Conservation (phyloP, 1,284 basidiomycete genomes). For the Gymnopus androsaceus region DNA sequence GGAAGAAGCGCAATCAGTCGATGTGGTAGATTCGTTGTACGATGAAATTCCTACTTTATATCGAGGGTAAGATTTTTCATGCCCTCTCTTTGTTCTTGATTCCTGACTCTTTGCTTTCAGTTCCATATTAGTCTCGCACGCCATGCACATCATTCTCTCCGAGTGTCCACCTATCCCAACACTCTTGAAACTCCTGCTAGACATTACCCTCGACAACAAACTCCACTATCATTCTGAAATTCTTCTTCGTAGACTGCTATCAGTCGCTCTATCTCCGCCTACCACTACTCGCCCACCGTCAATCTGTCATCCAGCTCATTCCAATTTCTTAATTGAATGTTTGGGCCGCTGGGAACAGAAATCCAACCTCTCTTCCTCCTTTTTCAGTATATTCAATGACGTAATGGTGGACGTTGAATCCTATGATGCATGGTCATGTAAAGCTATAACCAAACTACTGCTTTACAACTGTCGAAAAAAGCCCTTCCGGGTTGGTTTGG, state of each 20-base stretch:
- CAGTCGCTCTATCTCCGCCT: slow-evolving; percentile 35
- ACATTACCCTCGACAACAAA: slow-evolving; percentile 42
- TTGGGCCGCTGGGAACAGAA: slow-evolving; percentile 36
- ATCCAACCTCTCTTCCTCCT: slow-evolving; percentile 28
- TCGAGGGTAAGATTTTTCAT: slow-evolving; percentile 42
- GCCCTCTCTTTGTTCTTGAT: not conserved
- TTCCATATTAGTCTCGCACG: slow-evolving; percentile 51
- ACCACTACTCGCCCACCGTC: slow-evolving; percentile 24
- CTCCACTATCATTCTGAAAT: slow-evolving; percentile 44
- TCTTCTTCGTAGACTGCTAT: slow-evolving; percentile 40
- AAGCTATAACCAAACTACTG: slow-evolving; percentile 37
- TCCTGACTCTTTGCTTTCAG: slow-evolving; percentile 29
- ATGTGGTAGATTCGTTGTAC: slow-evolving; percentile 41
- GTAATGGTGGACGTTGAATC: slow-evolving; percentile 18
- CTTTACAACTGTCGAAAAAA: slow-evolving; percentile 25
- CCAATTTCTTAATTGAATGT: slow-evolving; percentile 31
- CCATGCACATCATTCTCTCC: slow-evolving; percentile 46
- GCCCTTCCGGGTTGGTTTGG: slow-evolving; percentile 1
- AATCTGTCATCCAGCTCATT: slow-evolving; percentile 45
- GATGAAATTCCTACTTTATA: slow-evolving; percentile 49
- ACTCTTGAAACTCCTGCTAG: slow-evolving; percentile 48
- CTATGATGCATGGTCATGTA: slow-evolving; percentile 40
- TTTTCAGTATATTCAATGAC: slow-evolving; percentile 24
- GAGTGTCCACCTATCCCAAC: slow-evolving; percentile 47
- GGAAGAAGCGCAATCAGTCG: slow-evolving; percentile 33